Percentiles rank a stretch among this genome's conserved stretches.
Conservation (phyloP, 805 yeast species). For the Wickerhamomyces alni region DNA sequence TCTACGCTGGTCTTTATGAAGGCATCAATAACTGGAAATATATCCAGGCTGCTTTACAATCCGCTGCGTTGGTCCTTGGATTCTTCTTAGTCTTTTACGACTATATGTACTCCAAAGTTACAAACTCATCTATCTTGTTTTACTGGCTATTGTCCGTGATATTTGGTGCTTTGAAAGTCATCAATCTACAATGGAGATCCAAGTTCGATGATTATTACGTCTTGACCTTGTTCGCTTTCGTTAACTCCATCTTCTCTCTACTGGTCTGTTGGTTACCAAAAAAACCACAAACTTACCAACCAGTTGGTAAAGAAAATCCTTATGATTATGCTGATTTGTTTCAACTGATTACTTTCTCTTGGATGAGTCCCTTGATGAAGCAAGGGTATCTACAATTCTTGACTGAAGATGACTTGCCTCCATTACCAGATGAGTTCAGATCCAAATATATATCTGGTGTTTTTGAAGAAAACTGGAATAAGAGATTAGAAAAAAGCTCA, state of each 20-base stretch:
- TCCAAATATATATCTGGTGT: conserved; percentile 44
- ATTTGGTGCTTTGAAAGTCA: conserved; percentile 39
- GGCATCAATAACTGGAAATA: conserved; percentile 23
- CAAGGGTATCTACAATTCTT: conserved; percentile 62
- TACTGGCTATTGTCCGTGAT: conserved; percentile 65
- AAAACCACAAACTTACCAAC: conserved; percentile 34
- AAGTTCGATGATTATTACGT: conserved; percentile 23
- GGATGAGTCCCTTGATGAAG: conserved; percentile 89
- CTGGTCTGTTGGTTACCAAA: conserved; percentile 33
- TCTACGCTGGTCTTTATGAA: conserved; percentile 13
- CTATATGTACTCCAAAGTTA: conserved; percentile 55
- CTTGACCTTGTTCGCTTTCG: conserved; percentile 26
- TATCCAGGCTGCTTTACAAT: conserved; percentile 32
- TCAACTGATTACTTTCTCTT: conserved; percentile 71
- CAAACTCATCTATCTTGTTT: conserved; percentile 62
- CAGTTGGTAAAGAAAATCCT: conserved; percentile 28
- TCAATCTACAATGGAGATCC: conserved; percentile 31
- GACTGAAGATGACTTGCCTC: conserved; percentile 65
- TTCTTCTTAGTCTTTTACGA: conserved; percentile 63
- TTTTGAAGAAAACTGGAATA: conserved; percentile 58
- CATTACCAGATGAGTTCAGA: conserved; percentile 63
- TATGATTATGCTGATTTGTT: conserved; percentile 53
- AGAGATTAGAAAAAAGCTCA: conserved; percentile 42
- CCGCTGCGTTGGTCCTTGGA: conserved; percentile 44
- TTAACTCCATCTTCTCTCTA: conserved; percentile 27